A percentile compares a stretch with the other conserved stretches of the same genome.
phyloP scores from a whole-genome alignment of 192 early-diverging fungal species.

The Entomortierella chlamydospora region DNA sequence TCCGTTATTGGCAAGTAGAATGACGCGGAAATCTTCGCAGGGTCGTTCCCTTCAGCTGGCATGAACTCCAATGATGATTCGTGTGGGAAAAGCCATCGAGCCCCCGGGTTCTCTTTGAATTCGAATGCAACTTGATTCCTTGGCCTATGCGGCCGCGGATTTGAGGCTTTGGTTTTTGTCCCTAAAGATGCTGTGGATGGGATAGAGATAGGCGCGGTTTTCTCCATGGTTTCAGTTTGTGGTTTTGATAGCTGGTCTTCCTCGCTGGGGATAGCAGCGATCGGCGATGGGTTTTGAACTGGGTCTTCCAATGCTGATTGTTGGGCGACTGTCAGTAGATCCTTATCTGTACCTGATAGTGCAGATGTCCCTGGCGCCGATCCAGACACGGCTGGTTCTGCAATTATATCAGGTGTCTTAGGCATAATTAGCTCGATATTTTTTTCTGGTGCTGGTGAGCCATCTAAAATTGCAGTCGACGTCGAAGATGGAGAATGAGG shows the following conservation, averaged over 20 bases:
- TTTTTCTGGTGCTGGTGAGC: slow-evolving; percentile 30
- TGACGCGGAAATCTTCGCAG: slow-evolving; percentile 34
- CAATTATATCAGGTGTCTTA: slow-evolving; percentile 7
- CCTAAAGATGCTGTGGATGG: slow-evolving; percentile 5
- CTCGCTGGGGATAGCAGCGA: neutral
- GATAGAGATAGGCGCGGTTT: neutral
- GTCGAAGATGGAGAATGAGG: slow-evolving; percentile 1
- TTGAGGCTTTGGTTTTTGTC: neutral
- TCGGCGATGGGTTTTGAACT: neutral
- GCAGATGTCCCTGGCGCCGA: no score
- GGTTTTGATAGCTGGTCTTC: neutral
- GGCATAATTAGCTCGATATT: slow-evolving; percentile 32
- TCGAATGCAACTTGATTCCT: slow-evolving; percentile 39
- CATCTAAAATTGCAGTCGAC: slow-evolving; percentile 8
- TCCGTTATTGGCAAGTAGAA: slow-evolving; percentile 34
- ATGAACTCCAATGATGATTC: slow-evolving; percentile 35
- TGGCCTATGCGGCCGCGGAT: slow-evolving; percentile 15
- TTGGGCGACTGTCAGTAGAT: no score
- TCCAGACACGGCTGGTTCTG: slow-evolving; percentile 1
- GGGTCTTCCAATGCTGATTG: neutral
- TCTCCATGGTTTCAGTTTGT: slow-evolving; percentile 2
- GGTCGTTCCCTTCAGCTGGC: slow-evolving; percentile 7
- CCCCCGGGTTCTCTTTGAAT: slow-evolving; percentile 43
- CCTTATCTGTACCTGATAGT: no score
- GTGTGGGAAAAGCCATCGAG: slow-evolving; percentile 40